Percentiles rank a stretch among this genome's conserved stretches.
Conservation (phyloP, 805 yeast genomes). For the Spathaspora girioi region DNA sequence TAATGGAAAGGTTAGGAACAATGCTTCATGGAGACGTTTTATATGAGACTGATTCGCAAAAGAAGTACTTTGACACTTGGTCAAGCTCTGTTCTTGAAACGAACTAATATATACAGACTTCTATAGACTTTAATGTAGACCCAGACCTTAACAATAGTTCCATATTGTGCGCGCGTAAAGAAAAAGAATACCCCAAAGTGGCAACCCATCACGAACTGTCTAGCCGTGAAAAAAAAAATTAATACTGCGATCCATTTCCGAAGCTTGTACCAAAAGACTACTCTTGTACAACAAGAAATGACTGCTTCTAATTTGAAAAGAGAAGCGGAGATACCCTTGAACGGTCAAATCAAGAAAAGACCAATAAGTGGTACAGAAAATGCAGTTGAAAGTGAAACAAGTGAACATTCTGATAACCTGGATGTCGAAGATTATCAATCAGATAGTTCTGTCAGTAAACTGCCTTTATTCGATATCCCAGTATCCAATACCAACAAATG, state of each 20-base stretch:
- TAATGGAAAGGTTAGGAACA: conserved; percentile 27
- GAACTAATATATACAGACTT: background rate
- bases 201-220: background rate
- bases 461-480: conserved; percentile 12
- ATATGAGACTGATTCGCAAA: conserved; percentile 27
- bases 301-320: conserved; percentile 3
- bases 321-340: conserved; percentile 2
- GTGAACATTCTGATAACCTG: background rate
- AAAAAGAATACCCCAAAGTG: background rate
- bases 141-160: too few relatives aligned
- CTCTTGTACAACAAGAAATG: background rate
- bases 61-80: conserved; percentile 31
- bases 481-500: conserved; percentile 37
- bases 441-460: conserved; percentile 12
- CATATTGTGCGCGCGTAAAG: background rate
- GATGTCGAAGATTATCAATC: background rate
- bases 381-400: background rate
- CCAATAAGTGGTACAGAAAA: conserved; percentile 2
- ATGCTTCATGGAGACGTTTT: conserved; percentile 31
- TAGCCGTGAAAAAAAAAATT: background rate
- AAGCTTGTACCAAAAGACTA: background rate
- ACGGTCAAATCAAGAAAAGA: conserved; percentile 5
- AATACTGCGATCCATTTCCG: background rate
- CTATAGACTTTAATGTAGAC: too few relatives aligned
- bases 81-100: conserved; percentile 8